Base-by-base conservation (phyloP, 83 land plant genomes). In the Diphasiastrum complanatum region DNA sequence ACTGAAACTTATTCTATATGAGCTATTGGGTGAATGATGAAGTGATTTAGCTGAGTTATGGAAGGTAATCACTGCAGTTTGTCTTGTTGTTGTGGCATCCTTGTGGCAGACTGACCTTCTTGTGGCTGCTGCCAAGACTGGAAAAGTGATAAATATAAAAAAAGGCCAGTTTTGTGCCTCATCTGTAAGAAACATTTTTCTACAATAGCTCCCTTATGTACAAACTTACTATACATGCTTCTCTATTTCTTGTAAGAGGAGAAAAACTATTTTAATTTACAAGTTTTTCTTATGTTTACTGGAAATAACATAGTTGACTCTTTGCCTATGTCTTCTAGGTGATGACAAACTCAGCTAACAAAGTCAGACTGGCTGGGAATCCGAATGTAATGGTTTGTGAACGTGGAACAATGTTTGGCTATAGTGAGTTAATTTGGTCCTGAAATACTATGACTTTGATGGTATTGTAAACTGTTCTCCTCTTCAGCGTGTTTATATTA, bases 161-260 rank as follows among this genome's bases (percentile, higher is more conserved):
- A 93, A 93, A 72, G 99, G 99, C 38, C 99, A 93, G 69, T 93
- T 93, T 63, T 93, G 96, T 77, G 91, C 91, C 50, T 66, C 96
- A 36, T 83, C 96, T 31, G 92, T 93, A 67, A 79, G 97, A 72
- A 47, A 27, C 8, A 25, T 52, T 72, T 64, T 27, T 69, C 28
- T 29, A 33, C n/a, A 32, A 16, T 33, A 22, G 36, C 18, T 33
- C 47, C 53, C 25, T 55, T 24, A 4, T 64, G 31, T 11, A 5
- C 27, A 12, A 33, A 6, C 35, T 3, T 14, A 37, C 4, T 49
- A 5, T 12, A 19, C 18, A 5, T 47, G 10, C 23, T 4, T 47
- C 50, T 5, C 14, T 14, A 32, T 66, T 58, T 60, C 28, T 61
- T n/a, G n/a, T n/a, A n/a, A n/a, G n/a, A n/a, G n/a, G n/a, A n/a